Evolutionary conservation across 108 stramenopile species (phyloP).

Genomic region (Nannochloropsis salina): DNA sequence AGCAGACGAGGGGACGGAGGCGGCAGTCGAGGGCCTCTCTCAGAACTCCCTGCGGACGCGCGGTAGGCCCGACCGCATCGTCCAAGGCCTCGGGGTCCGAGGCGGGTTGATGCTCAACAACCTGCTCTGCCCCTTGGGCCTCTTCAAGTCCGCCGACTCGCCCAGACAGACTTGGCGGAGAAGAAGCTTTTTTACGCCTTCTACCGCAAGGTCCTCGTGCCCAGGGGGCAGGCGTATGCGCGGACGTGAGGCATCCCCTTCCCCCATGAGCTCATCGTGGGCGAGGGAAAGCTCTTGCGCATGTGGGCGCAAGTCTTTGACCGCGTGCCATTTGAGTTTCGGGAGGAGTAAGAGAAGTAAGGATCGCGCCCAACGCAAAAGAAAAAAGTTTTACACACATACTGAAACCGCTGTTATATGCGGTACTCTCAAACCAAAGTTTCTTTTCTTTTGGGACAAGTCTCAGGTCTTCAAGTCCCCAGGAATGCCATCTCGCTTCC

Average conservation of each 20-base stretch:
- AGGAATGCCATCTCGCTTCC: no score
- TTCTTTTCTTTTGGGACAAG: no score
- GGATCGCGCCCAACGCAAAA: no score
- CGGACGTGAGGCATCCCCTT: not conserved
- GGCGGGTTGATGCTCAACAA: not conserved
- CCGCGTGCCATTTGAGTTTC: not conserved
- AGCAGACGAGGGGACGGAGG: not conserved
- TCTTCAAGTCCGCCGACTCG: not conserved
- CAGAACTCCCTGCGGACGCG: not conserved
- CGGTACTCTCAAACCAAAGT: no score
- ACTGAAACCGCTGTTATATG: no score
- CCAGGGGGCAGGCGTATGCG: not conserved
- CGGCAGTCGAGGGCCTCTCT: not conserved
- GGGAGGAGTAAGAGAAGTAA: not conserved
- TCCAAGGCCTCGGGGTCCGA: not conserved
- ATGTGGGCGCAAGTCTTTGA: not conserved
- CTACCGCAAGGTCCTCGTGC: slow-evolving; percentile 3
- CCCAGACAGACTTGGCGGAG: not conserved
- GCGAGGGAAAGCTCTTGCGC: not conserved
- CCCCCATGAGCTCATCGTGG: not conserved
- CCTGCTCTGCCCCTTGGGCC: not conserved
- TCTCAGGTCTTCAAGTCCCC: no score
- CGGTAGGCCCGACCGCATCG: not conserved
- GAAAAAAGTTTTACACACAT: no score
- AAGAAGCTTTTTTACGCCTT: not conserved